phyloP scores from a whole-genome alignment of 2,329 filamentous ascomycete genomes.

The Chaetomium strumarium region DNA sequence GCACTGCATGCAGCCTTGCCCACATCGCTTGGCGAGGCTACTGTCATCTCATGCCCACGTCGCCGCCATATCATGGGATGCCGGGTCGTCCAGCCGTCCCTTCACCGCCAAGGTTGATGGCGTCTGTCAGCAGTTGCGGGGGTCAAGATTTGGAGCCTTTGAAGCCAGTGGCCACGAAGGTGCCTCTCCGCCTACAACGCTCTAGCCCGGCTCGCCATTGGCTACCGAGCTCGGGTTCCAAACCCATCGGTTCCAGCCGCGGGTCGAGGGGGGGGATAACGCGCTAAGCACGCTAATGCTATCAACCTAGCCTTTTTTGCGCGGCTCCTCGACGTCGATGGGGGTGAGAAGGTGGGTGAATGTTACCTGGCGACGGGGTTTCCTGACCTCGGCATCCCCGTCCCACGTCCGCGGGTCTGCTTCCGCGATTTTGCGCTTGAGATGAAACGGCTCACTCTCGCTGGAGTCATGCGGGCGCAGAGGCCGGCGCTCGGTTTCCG shows the following conservation, averaged over 20 bases:
- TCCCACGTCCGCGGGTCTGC: conserved; percentile 13
- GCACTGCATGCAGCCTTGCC: conserved; percentile 4
- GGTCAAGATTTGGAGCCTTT: neutral
- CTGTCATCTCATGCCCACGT: neutral
- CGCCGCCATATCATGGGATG: neutral
- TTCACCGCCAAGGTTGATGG: neutral
- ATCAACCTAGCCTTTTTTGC: neutral
- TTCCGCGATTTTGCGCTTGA: conserved; percentile 1
- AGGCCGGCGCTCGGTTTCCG: no score
- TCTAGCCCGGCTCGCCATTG: neutral
- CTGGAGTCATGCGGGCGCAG: no score
- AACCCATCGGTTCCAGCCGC: conserved; percentile 9
- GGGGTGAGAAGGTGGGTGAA: conserved; percentile 1
- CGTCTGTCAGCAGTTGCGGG: neutral
- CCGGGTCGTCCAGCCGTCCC: no score
- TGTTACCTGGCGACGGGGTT: conserved; percentile 2
- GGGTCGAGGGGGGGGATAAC: neutral
- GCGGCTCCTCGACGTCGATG: neutral
- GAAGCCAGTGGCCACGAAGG: conserved; percentile 1
- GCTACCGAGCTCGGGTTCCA: conserved; percentile 6
- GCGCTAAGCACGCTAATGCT: neutral
- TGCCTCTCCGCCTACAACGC: neutral
- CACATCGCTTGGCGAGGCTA: conserved; percentile 3
- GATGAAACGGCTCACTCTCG: neutral
- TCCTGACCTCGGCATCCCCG: conserved; percentile 5